Evolutionary conservation across 306 rosid species (phyloP).

Genomic region (Trifolium subterraneum): DNA sequence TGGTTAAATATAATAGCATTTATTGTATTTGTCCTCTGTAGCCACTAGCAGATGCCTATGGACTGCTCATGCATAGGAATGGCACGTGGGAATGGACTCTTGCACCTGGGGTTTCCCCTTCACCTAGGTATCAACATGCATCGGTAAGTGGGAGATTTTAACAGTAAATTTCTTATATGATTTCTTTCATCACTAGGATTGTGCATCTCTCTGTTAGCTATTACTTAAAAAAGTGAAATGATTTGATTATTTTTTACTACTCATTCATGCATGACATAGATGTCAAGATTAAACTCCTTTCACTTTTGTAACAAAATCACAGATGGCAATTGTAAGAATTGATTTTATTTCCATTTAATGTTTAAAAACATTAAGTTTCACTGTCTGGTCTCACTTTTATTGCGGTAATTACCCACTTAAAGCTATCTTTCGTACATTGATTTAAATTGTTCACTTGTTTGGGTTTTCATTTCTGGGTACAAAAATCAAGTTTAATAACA

Average conservation of each 20-base stretch:
- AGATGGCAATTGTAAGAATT: constrained; percentile 9
- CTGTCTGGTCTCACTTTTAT: constrained; percentile 7
- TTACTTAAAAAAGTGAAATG: constrained; percentile 6
- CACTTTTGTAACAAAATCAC: constrained; percentile 14
- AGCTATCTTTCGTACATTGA: constrained; percentile 19
- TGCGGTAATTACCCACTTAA: constrained; percentile 11
- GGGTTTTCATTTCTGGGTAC: not conserved
- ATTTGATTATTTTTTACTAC: constrained; percentile 23
- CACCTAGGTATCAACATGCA: constrained; percentile 96
- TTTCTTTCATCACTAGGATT: constrained; percentile 26
- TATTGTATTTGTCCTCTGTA: constrained; percentile 47
- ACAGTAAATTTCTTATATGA: constrained; percentile 28
- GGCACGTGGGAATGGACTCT: constrained; percentile 99
- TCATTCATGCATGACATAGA: constrained; percentile 11
- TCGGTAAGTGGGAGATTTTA: constrained; percentile 72
- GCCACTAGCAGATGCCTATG: constrained; percentile 97
- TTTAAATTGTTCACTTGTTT: not conserved
- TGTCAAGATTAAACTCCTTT: constrained; percentile 19
- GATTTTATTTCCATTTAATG: constrained; percentile 18
- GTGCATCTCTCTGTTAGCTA: not conserved
- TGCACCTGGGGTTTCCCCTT: constrained; percentile 99
- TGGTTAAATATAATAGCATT: constrained; percentile 18
- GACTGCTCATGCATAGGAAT: constrained; percentile 95
- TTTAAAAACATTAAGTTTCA: constrained; percentile 5
- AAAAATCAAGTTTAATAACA: not conserved